Evolutionary conservation across 768 basidiomycete species (phyloP).

Genomic region (Terana coerulea): DNA sequence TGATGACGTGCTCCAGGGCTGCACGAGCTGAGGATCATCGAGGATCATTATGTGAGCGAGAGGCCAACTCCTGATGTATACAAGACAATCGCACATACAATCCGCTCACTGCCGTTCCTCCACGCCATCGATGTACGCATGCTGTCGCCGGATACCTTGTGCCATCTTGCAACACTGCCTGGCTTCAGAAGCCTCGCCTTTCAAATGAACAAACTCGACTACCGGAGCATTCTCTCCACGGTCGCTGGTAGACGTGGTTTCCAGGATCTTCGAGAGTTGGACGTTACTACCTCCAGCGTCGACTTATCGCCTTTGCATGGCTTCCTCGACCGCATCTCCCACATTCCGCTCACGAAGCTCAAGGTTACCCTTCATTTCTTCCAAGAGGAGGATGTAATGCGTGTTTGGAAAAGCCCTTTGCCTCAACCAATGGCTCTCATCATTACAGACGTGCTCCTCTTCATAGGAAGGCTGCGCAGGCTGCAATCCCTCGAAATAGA

Average conservation of each 20-base stretch:
- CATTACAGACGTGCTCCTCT: no score
- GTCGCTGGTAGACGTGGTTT: not conserved
- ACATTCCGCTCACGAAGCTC: not conserved
- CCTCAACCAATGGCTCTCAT: no score
- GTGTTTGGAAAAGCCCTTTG: not conserved
- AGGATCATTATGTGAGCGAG: not conserved
- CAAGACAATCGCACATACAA: no score
- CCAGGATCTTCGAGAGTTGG: not conserved
- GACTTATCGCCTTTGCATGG: not conserved
- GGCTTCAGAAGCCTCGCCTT: not conserved
- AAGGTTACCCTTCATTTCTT: not conserved
- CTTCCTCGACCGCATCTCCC: not conserved
- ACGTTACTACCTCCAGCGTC: not conserved
- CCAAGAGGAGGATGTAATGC: not conserved
- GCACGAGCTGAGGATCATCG: not conserved
- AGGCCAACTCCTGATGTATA: not conserved
- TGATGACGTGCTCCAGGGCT: not conserved
- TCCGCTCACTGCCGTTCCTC: no score
- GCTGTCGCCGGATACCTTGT: not conserved
- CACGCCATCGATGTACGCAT: not conserved
- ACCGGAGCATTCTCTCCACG: not conserved
- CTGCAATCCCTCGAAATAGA: no score
- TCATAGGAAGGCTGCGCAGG: no score
- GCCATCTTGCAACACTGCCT: not conserved
- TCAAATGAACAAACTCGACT: not conserved